phyloP scores from a whole-genome alignment of 495 filamentous ascomycete species.

The Xylaria castorea region DNA sequence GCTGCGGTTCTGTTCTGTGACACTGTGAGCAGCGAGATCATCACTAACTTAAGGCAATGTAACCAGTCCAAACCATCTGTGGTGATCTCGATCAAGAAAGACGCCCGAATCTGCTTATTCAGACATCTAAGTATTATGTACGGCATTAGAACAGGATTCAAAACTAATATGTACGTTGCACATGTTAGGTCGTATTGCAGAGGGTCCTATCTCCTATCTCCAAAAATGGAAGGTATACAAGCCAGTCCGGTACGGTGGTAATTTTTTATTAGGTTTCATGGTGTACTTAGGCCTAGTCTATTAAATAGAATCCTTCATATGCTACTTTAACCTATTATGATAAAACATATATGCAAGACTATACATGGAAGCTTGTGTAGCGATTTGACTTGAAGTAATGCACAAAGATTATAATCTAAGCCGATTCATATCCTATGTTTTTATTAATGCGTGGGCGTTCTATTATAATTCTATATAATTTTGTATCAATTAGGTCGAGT shows the following conservation, averaged over 20 bases:
- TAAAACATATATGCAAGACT: not conserved
- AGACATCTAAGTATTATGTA: not conserved
- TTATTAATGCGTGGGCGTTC: not conserved
- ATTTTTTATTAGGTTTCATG: not conserved
- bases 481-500: not conserved
- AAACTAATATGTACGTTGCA: not conserved
- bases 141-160: not conserved
- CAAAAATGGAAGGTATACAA: not conserved
- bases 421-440: not conserved
- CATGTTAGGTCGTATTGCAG: not conserved
- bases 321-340: not conserved
- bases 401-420: not conserved
- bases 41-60: not conserved
- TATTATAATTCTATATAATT: conserved; percentile 7
- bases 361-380: not conserved
- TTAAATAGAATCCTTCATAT: not conserved
- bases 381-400: not conserved
- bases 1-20: too few relatives aligned
- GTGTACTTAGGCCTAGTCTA: not conserved
- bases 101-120: not conserved
- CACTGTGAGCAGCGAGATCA: not conserved
- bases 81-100: not conserved
- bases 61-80: not conserved
- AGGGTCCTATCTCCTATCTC: not conserved
- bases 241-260: not conserved